Evolutionary conservation across 225 moss, liverwort and hornwort species (phyloP).

Genomic region (Polytrichum commune): DNA sequence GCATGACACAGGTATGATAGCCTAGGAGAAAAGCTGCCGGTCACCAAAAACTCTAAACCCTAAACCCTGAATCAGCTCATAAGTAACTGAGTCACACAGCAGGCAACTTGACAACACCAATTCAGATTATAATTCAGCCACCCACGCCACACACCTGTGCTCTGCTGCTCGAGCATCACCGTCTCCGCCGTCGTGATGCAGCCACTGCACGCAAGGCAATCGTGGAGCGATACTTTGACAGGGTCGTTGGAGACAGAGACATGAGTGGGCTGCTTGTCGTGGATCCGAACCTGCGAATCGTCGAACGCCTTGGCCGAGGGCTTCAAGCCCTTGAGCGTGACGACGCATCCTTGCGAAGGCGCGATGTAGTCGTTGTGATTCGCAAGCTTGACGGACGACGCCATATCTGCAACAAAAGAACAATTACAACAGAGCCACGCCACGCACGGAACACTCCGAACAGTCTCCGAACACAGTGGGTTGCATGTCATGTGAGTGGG

Average conservation of each 20-base stretch:
- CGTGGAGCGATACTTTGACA: slow-evolving; percentile 83
- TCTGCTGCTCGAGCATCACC: slow-evolving; percentile 96
- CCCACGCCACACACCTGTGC: slow-evolving; percentile 39
- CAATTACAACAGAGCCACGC: no score
- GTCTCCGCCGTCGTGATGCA: slow-evolving; percentile 97
- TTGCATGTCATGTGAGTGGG: no score
- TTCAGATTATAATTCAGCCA: no score
- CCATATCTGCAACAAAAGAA: slow-evolving; percentile 15
- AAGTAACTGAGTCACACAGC: no score
- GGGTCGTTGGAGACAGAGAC: slow-evolving; percentile 38
- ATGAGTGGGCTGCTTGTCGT: slow-evolving; percentile 25
- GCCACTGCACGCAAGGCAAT: slow-evolving; percentile 94
- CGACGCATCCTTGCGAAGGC: slow-evolving; percentile 86
- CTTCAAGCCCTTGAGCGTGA: slow-evolving; percentile 63
- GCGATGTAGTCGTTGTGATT: slow-evolving; percentile 90
- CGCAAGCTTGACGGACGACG: slow-evolving; percentile 73
- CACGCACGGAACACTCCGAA: no score
- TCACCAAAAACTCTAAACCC: no score
- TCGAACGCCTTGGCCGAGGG: slow-evolving; percentile 18
- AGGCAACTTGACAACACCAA: no score
- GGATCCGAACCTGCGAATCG: slow-evolving; percentile 47
- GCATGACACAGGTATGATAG: no score
- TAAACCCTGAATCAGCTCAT: no score
- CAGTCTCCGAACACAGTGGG: no score
- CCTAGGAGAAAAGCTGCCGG: no score